phyloP scores from a whole-genome alignment of 257 asterid species.

The Lithospermum erythrorhizon region DNA sequence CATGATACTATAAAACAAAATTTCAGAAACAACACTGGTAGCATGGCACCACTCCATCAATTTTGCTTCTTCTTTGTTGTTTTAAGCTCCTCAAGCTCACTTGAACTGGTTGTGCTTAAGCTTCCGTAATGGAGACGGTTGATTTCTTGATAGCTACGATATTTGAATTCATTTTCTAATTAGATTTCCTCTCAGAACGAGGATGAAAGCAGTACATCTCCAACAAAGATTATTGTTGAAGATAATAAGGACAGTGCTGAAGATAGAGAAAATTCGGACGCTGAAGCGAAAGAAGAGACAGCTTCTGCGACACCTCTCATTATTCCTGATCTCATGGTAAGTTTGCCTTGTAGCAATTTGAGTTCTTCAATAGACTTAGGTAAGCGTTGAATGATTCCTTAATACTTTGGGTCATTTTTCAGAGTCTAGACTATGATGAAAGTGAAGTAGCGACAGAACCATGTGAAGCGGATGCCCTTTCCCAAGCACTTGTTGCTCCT shows the following conservation, averaged over 20 bases:
- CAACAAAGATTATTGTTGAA: constrained; percentile 21
- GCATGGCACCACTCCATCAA: neutral
- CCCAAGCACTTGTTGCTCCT: constrained; percentile 21
- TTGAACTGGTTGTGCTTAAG: neutral
- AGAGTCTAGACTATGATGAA: constrained; percentile 50
- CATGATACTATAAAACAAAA: neutral
- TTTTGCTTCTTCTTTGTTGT: neutral
- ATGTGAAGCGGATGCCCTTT: constrained; percentile 14
- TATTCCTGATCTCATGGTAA: constrained; percentile 60
- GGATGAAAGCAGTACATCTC: constrained; percentile 12
- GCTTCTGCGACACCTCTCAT: constrained; percentile 26
- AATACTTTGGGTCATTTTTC: constrained; percentile 5
- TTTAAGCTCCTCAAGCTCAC: neutral
- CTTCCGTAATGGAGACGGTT: neutral
- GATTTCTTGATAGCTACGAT: neutral
- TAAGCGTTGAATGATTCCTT: constrained; percentile 1
- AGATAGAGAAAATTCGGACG: constrained; percentile 5
- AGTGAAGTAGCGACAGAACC: constrained; percentile 29
- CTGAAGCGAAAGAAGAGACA: constrained; percentile 15
- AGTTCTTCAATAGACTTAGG: neutral
- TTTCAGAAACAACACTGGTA: neutral
- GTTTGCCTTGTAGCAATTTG: constrained; percentile 6
- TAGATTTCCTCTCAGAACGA: constrained; percentile 22
- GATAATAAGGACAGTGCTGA: constrained; percentile 22
- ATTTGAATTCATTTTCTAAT: constrained; percentile 10